Evolutionary conservation across 2,329 filamentous ascomycete species (phyloP), one percentile per base, ranked within the genome.

Genomic region (Xylaria multiplex): DNA sequence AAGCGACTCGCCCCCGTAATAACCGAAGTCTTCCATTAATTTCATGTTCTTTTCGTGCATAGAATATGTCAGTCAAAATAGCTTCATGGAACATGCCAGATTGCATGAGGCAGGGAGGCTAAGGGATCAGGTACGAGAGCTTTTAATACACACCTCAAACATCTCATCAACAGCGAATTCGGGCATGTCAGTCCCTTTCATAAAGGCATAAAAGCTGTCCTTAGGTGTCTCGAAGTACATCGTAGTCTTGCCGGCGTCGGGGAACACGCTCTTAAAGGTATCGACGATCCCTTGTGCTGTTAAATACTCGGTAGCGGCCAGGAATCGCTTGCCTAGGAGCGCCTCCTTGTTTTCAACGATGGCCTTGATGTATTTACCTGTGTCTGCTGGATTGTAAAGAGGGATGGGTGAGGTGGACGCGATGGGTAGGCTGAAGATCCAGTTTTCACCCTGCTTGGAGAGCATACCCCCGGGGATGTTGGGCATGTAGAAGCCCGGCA

Each of bases 401-500:
- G 80, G 79, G 60, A 81, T 74, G 14, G 67, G 70, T n/a, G 78
- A 72, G 11, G 68, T 59, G 37, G 74, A 59, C 7, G 78, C 66
- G 64, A 77, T 64, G 30, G 79, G 77, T 11, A 79, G 65, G 43
- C 67, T 72, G 37, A 79, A 72, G 35, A 73, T 79, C 76, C 79
- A 74, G 14, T 59, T 75, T 64, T 72, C 77, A 73, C 65, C 77
- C 67, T 63, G 73, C 70, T 61, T 77, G 49, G 60, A 73, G 40
- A 80, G 61, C 70, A 72, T 75, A 32, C 64, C 68, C 11, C 72
- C 74, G 1, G 76, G 61, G 16, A 83, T 75, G 72, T 87, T 88
- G 70, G 81, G 74, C 84, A 87, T 86, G 71, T 85, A 88, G 57
- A 79, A 80, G 2, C 80, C 86, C 0, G 85, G 82, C n/a, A 82